These are phyloP conservation scores for Trypanosomatidae sp. DNA, from an alignment of 208 protist species.

Conservation along the genomic window DNA sequence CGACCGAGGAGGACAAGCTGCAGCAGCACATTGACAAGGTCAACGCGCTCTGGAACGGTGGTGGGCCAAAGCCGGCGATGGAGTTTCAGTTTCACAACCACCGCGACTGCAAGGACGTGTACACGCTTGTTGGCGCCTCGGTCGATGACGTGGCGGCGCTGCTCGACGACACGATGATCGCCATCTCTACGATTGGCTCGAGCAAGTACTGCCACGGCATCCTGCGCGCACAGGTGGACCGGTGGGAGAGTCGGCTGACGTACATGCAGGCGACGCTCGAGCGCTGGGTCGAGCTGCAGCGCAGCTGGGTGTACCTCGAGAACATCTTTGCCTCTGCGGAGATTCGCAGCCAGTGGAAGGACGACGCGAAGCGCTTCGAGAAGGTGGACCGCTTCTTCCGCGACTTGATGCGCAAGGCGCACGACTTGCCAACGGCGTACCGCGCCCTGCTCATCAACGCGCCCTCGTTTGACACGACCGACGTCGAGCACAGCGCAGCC, in stretches of 20 bases:
- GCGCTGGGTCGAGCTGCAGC: slow-evolving; percentile 91
- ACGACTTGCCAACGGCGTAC: slow-evolving; percentile 86
- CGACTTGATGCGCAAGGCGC: slow-evolving; percentile 90
- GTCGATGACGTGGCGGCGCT: slow-evolving; percentile 92
- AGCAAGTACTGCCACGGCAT: slow-evolving; percentile 88
- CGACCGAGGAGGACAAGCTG: slow-evolving; percentile 94
- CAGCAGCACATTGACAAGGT: slow-evolving; percentile 95
- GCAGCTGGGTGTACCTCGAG: slow-evolving; percentile 95
- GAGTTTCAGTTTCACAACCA: slow-evolving; percentile 91
- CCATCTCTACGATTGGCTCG: slow-evolving; percentile 88
- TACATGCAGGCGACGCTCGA: slow-evolving; percentile 92
- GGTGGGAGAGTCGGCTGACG: slow-evolving; percentile 88
- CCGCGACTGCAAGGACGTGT: slow-evolving; percentile 90
- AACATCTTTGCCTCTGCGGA: slow-evolving; percentile 93
- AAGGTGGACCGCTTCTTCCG: slow-evolving; percentile 91
- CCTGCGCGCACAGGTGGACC: slow-evolving; percentile 88
- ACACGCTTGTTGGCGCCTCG: slow-evolving; percentile 73
- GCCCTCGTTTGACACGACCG: slow-evolving; percentile 48
- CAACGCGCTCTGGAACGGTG: slow-evolving; percentile 85
- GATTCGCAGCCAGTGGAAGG: slow-evolving; percentile 94
- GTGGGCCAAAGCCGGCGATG: slow-evolving; percentile 82
- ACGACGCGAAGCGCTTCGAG: slow-evolving; percentile 92
- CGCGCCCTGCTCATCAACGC: slow-evolving; percentile 80
- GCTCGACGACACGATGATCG: slow-evolving; percentile 86
- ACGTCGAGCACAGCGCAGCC: slow-evolving; percentile 9